These are phyloP conservation scores for Backusella macrospora DNA, from an alignment of 192 early-diverging fungal genomes.

Conservation along the genomic window DNA sequence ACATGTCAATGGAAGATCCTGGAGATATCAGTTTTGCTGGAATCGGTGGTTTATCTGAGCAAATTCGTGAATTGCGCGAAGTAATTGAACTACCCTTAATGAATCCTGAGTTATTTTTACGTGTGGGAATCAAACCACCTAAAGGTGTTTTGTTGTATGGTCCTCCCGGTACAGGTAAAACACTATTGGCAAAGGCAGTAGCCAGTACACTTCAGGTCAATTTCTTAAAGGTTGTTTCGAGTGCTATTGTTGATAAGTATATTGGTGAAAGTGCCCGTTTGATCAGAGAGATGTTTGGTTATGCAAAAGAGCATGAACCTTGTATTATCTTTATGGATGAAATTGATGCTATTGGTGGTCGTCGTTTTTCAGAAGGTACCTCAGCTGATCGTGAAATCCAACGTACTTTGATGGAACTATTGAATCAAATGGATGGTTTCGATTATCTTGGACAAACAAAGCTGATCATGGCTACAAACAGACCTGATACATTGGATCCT, in stretches of 20 bases:
- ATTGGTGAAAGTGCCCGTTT: conserved; percentile 98
- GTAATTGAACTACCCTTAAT: conserved; percentile 98
- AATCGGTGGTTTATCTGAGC: conserved; percentile 93
- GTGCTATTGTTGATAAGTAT: conserved; percentile 99
- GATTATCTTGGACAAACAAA: conserved; percentile 98
- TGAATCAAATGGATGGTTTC: conserved; percentile 99
- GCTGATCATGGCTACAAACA: conserved; percentile 99
- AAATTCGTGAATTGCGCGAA: conserved; percentile 97
- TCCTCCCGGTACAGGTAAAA: conserved; percentile 98
- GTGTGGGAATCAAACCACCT: conserved; percentile 98
- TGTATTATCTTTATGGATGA: conserved; percentile 99
- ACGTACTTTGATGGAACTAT: conserved; percentile 98
- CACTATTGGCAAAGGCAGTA: conserved; percentile 94
- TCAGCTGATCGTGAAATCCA: conserved; percentile 99
- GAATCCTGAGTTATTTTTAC: conserved; percentile 97
- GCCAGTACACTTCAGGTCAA: conserved; percentile 97
- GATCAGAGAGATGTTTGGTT: conserved; percentile 98
- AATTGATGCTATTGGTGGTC: conserved; percentile 99
- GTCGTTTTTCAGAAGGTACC: conserved; percentile 98
- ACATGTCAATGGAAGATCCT: conserved; percentile 98
- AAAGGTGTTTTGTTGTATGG: conserved; percentile 98
- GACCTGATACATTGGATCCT: conserved; percentile 98
- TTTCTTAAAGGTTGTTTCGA: conserved; percentile 98
- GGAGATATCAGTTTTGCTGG: conserved; percentile 95
- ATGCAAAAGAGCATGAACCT: conserved; percentile 98